Evolutionary conservation across 1,284 basidiomycete genomes (phyloP), one percentile per base, ranked within the genome.

Genomic region (Acaromyces ingoldii): DNA sequence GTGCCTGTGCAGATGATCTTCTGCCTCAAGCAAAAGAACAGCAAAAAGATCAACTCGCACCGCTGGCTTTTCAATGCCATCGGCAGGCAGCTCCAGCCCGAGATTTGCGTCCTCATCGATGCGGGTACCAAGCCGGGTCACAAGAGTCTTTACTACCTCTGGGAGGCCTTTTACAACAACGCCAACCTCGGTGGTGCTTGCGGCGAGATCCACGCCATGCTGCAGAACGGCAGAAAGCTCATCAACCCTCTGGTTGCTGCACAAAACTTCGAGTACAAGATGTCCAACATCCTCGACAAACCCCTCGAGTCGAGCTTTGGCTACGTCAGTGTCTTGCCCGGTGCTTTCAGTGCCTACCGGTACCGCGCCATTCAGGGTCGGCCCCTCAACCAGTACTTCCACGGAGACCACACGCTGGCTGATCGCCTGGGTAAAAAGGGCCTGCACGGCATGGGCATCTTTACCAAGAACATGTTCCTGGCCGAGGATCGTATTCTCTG

Each of bases 31-130:
- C 90, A 91, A 30, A 90, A 95, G 80, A 97, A 97, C 77, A 90
- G 87, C 57, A 90, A 92, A 52, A 72, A 74, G 61, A 75, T 76
- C 66, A 76, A 78, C 58, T 73, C 76, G 36, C 81, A 82, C 61
- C 85, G 93, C 45, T 98, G 93, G 93, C 81, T 98, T 28, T 98
- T 98, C 82, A 96, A 97, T 69, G 93, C 90, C 6, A 85, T 98
- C 50, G 92, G 91, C 0, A 83, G 81, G 60, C 87, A 89, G 15
- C 48, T 75, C 3, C 63, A 74, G 43, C 72, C 48, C 17, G 71
- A 75, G 29, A 51, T 74, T 17, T 72, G 70, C 50, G 61, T 75
- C 22, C 62, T 75, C 21, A 58, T 75, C 57, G 72, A 75, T 44
- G 72, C 70, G 6, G 72, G 72, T 5, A 75, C 72, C 43, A 75